Conservation (phyloP, 2,329 filamentous ascomycete genomes). For the Orbilia brochopaga region DNA sequence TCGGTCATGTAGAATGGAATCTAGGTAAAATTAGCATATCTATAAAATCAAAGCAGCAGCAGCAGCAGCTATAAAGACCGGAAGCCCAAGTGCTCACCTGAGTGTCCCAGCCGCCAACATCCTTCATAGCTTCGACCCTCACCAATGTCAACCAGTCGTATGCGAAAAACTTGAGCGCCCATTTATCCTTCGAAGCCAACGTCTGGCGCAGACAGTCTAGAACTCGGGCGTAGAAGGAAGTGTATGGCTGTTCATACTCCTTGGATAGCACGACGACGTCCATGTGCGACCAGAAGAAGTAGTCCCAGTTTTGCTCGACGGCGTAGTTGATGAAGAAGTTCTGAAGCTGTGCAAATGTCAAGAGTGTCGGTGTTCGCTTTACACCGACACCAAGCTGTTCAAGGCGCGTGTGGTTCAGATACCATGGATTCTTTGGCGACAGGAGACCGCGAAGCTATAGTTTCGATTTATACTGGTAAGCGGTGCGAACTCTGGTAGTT, state of each 20-base stretch:
- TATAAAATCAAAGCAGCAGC: not conserved
- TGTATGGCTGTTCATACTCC: slow-evolving; percentile 19
- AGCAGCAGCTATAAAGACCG: not conserved
- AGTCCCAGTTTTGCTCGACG: slow-evolving; percentile 60
- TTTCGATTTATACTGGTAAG: slow-evolving; percentile 1
- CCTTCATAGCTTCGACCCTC: slow-evolving; percentile 63
- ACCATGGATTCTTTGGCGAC: slow-evolving; percentile 65
- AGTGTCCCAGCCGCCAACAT: slow-evolving; percentile 66
- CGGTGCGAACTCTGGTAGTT: not conserved
- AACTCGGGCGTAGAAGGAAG: slow-evolving; percentile 15
- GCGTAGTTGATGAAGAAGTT: slow-evolving; percentile 64
- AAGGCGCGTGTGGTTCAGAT: slow-evolving; percentile 64
- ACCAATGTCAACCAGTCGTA: slow-evolving; percentile 67
- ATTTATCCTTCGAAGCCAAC: slow-evolving; percentile 57
- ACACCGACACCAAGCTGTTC: slow-evolving; percentile 62
- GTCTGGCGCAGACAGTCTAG: slow-evolving; percentile 57
- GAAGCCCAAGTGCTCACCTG: slow-evolving; percentile 58
- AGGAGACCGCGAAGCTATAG: slow-evolving; percentile 58
- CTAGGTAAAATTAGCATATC: not conserved
- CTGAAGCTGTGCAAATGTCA: slow-evolving; percentile 66
- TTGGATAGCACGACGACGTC: slow-evolving; percentile 62
- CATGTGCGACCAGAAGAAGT: slow-evolving; percentile 67
- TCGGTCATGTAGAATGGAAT: slow-evolving; percentile 66
- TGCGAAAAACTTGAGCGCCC: slow-evolving; percentile 65
- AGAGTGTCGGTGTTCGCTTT: slow-evolving; percentile 63